Percentiles rank a stretch among this genome's conserved stretches.
Conservation (phyloP, 116 monocot genomes). For the Dioscorea cayenensis region DNA sequence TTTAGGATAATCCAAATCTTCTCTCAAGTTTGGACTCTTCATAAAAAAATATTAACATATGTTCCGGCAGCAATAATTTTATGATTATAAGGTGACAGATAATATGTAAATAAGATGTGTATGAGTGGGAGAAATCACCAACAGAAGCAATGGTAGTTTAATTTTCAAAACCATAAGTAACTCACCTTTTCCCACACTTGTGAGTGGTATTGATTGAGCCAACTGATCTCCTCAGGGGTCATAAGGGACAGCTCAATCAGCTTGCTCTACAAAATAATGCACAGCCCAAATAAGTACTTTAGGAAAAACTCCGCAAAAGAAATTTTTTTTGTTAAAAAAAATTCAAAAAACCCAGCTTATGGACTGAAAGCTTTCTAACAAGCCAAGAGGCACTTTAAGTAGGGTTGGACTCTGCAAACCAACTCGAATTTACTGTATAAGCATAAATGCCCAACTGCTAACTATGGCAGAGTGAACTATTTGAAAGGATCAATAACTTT, state of each 20-base stretch:
- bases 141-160: background rate
- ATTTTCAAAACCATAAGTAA: background rate
- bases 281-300: background rate
- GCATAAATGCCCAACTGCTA: background rate
- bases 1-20: too few relatives aligned
- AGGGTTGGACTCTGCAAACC: background rate
- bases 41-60: too few relatives aligned
- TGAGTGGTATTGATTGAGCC: slow-evolving; percentile 80
- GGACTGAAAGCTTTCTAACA: background rate
- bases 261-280: slow-evolving; percentile 38
- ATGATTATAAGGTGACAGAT: too few relatives aligned
- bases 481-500: background rate
- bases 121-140: too few relatives aligned
- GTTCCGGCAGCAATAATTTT: too few relatives aligned
- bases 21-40: too few relatives aligned
- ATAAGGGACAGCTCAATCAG: slow-evolving; percentile 58
- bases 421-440: too few relatives aligned
- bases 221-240: slow-evolving; percentile 59
- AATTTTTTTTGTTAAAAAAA: too few relatives aligned
- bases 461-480: background rate
- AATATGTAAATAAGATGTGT: too few relatives aligned
- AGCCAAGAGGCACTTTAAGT: background rate
- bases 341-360: too few relatives aligned
- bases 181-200: slow-evolving; percentile 95
- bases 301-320: background rate